Conservation (phyloP, 2,329 filamentous ascomycete species). For the Pyrenophora tritici-repentis region DNA sequence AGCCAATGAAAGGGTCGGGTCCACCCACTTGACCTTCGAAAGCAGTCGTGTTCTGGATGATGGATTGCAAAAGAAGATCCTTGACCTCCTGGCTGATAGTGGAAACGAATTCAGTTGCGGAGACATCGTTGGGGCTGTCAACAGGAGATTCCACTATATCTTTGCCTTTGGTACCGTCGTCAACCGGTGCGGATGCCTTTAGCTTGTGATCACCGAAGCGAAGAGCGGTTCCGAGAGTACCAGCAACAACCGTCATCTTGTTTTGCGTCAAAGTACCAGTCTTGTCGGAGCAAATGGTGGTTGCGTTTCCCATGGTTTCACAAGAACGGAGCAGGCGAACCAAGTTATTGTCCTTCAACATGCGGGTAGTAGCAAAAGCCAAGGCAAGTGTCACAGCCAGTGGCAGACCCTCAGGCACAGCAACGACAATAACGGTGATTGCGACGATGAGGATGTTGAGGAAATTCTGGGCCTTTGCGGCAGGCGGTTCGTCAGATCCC, state of each 20-base stretch:
- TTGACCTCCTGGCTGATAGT: conserved; percentile 60
- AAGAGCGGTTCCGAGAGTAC: conserved; percentile 65
- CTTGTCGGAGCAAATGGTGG: conserved; percentile 74
- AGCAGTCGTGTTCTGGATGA: conserved; percentile 48
- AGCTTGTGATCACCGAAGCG: conserved; percentile 58
- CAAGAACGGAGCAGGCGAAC: conserved; percentile 71
- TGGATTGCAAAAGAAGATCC: conserved; percentile 63
- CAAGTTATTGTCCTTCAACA: conserved; percentile 72
- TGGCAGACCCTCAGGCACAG: conserved; percentile 69
- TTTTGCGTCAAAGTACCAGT: conserved; percentile 51
- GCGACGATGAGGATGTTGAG: conserved; percentile 67
- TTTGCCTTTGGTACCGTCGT: conserved; percentile 43
- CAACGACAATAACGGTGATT: conserved; percentile 71
- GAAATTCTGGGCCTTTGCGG: conserved; percentile 76
- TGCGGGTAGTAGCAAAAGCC: conserved; percentile 69
- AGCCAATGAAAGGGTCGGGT: conserved; percentile 67
- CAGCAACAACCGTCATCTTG: conserved; percentile 69
- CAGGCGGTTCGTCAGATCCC: conserved; percentile 58
- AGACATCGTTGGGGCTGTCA: conserved; percentile 53
- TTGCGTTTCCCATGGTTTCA: conserved; percentile 74
- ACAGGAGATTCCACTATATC: conserved; percentile 40
- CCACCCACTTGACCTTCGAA: conserved; percentile 50
- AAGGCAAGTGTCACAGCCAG: conserved; percentile 71
- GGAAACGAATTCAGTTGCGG: conserved; percentile 59
- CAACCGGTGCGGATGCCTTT: conserved; percentile 28